Evolutionary conservation across 192 early-diverging fungal species (phyloP).

Genomic region (Coemansia sp.): DNA sequence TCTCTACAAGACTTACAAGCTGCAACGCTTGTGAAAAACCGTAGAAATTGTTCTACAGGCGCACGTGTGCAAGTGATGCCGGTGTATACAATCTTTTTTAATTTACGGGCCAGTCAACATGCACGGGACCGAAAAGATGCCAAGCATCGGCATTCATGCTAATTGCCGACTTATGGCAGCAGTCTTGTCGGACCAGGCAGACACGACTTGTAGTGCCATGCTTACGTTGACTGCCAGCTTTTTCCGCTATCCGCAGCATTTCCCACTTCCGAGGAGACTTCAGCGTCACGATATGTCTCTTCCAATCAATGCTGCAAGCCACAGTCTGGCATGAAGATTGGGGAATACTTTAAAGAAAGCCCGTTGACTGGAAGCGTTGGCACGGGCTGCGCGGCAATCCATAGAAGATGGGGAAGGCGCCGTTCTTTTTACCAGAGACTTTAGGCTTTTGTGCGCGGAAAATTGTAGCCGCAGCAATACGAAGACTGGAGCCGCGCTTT

Average conservation of each 20-base stretch:
- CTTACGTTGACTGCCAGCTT: background rate
- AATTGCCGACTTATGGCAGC: background rate
- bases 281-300: background rate
- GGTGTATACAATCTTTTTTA: background rate
- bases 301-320: too few species aligned
- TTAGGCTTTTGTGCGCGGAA: background rate
- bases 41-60: background rate
- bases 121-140: slow-evolving; percentile 1
- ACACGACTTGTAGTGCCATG: background rate
- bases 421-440: background rate
- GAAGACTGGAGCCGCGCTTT: background rate
- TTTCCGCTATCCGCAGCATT: background rate
- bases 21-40: too few species aligned
- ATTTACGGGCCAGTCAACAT: background rate
- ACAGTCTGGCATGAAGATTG: background rate
- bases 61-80: background rate
- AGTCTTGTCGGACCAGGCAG: background rate
- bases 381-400: background rate
- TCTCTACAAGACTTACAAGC: background rate
- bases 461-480: background rate
- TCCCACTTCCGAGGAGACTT: background rate
- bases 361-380: background rate
- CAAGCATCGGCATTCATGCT: background rate
- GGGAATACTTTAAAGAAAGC: background rate
- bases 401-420: background rate